phyloP scores from a whole-genome alignment of 306 rosid species.

The Trifolium dubium region DNA sequence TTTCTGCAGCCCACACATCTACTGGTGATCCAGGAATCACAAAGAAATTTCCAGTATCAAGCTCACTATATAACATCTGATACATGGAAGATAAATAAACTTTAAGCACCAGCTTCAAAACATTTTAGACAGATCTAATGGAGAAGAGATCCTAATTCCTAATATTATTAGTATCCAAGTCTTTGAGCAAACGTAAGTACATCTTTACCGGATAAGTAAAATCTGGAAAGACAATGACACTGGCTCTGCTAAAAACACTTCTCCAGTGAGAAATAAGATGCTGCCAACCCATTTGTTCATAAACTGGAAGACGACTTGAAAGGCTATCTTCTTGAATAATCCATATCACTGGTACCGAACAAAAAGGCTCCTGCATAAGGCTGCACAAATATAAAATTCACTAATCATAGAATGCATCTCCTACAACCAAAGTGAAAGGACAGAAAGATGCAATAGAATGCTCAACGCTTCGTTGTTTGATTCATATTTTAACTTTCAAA shows the following conservation, averaged over 20 bases:
- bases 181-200: conserved; percentile 14
- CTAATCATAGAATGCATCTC: conserved; percentile 56
- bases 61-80: conserved; percentile 88
- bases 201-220: conserved; percentile 82
- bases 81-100: conserved; percentile 44
- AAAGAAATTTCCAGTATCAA: conserved; percentile 92
- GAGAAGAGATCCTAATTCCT: conserved; percentile 37
- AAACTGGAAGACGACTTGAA: conserved; percentile 76
- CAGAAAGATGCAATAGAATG: conserved; percentile 33
- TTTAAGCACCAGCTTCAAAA: conserved; percentile 47
- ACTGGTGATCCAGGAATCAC: conserved; percentile 96
- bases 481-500: conserved; percentile 21
- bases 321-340: conserved; percentile 89
- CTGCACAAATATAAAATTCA: conserved; percentile 90
- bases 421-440: conserved; percentile 27
- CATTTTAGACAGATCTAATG: conserved; percentile 31
- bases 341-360: conserved; percentile 91
- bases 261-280: conserved; percentile 85
- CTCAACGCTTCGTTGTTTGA: conserved; percentile 27
- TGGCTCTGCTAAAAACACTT: conserved; percentile 77
- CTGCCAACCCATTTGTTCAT: conserved; percentile 75
- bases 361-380: conserved; percentile 99
- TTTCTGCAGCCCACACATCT: conserved; percentile 85
- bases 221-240: conserved; percentile 87
- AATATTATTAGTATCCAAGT: conserved; percentile 18